Evolutionary conservation across 2,329 filamentous ascomycete genomes (phyloP).

Genomic region (Chrysoporthe puriensis): DNA sequence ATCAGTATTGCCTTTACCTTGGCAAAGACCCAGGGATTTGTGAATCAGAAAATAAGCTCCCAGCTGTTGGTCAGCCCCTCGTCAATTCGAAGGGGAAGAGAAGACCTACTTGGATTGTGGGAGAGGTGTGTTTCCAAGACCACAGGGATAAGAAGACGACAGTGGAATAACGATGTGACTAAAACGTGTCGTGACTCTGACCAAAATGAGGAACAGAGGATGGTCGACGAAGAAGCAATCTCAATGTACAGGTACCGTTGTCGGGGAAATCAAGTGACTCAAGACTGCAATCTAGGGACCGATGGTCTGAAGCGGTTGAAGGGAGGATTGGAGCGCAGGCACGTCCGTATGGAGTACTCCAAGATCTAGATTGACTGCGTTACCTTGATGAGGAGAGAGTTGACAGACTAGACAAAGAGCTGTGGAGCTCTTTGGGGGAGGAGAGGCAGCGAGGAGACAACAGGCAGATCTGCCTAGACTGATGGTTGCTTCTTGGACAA

Average conservation of each 20-base stretch:
- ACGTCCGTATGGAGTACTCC: too few species aligned
- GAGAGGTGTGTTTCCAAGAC: not conserved
- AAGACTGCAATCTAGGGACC: too few species aligned
- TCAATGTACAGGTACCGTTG: too few species aligned
- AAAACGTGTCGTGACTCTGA: not conserved
- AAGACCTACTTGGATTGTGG: not conserved
- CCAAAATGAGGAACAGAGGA: not conserved
- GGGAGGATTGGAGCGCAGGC: too few species aligned
- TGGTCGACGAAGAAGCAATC: not conserved
- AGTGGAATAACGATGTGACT: not conserved
- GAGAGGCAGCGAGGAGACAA: not conserved
- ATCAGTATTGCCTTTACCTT: not conserved
- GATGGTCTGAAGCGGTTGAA: too few species aligned
- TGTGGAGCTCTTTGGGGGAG: not conserved
- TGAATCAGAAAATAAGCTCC: not conserved
- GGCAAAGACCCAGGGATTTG: not conserved
- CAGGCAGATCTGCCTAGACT: not conserved
- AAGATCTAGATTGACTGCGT: too few species aligned
- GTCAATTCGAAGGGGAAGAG: not conserved
- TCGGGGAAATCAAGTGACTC: too few species aligned
- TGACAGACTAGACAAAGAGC: too few species aligned
- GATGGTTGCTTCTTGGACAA: not conserved
- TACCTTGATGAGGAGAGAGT: too few species aligned
- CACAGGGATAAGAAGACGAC: not conserved
- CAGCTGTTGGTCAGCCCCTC: slow-evolving; percentile 1